These are phyloP conservation scores for Septoria linicola DNA, from an alignment of 2,329 filamentous ascomycete genomes.

Conservation along the genomic window DNA sequence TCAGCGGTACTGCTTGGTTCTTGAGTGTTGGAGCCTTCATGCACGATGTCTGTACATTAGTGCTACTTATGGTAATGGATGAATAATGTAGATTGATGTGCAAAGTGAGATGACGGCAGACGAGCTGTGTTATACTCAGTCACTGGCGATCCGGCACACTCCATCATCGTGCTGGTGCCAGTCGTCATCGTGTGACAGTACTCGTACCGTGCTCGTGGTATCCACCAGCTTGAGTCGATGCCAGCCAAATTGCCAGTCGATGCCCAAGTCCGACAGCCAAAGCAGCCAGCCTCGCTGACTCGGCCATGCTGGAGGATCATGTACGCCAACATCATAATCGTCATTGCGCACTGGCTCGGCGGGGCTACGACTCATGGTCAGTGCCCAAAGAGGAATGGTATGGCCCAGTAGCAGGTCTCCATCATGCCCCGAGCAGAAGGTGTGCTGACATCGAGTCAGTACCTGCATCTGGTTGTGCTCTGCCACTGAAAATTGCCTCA, in stretches of 20 bases:
- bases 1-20: conserved; percentile 24
- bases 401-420: neutral
- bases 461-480: conserved; percentile 18
- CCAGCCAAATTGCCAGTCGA: conserved; percentile 14
- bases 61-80: neutral
- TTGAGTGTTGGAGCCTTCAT: conserved; percentile 19
- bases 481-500: neutral
- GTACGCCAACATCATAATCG: conserved; percentile 16
- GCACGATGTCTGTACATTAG: conserved; percentile 10
- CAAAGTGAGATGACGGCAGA: conserved; percentile 2
- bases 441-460: conserved; percentile 12
- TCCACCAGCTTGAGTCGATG: conserved; percentile 21
- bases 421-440: neutral
- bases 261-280: conserved; percentile 12
- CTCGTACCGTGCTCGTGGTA: conserved; percentile 7
- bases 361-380: conserved; percentile 12
- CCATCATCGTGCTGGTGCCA: conserved; percentile 12
- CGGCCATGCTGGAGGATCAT: conserved; percentile 8
- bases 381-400: conserved; percentile 9
- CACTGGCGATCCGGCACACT: conserved; percentile 12
- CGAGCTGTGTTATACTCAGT: conserved; percentile 17
- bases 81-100: conserved; percentile 6
- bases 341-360: conserved; percentile 5
- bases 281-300: conserved; percentile 16
- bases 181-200: conserved; percentile 16